phyloP scores from a whole-genome alignment of 2,329 filamentous ascomycete genomes.

The Colletotrichum spaethianum region DNA sequence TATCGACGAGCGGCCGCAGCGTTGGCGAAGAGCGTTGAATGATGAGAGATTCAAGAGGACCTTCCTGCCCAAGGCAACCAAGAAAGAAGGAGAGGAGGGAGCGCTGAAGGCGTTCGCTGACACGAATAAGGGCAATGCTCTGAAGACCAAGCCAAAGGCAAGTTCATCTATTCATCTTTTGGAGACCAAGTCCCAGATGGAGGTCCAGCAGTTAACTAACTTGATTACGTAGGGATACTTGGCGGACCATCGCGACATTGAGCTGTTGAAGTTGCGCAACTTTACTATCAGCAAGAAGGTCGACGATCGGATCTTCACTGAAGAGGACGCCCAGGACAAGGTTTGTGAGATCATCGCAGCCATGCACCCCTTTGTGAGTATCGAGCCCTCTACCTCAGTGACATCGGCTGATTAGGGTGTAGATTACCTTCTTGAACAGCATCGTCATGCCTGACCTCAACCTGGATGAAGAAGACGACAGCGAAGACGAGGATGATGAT shows the following conservation, averaged over 20 bases:
- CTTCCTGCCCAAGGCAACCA: conserved; percentile 68
- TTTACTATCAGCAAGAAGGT: conserved; percentile 81
- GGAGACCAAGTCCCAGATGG: background rate
- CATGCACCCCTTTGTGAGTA: conserved; percentile 85
- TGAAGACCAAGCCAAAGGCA: conserved; percentile 91
- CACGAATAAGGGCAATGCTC: conserved; percentile 79
- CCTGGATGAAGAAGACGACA: conserved; percentile 58
- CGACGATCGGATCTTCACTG: conserved; percentile 74
- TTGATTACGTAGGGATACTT: conserved; percentile 75
- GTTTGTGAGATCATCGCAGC: conserved; percentile 75
- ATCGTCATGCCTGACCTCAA: conserved; percentile 80
- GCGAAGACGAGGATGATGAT: conserved; percentile 50
- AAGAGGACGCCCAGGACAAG: conserved; percentile 73
- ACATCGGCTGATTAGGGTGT: conserved; percentile 24
- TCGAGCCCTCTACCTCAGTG: background rate
- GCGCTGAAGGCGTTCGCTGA: conserved; percentile 79
- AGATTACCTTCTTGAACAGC: conserved; percentile 81
- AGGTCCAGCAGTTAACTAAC: background rate
- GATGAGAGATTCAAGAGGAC: conserved; percentile 72
- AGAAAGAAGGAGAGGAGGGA: conserved; percentile 67
- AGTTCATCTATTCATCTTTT: conserved; percentile 44
- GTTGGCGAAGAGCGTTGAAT: conserved; percentile 78
- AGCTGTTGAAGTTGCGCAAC: conserved; percentile 83
- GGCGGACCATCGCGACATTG: conserved; percentile 82
- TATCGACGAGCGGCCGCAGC: conserved; percentile 80